Evolutionary conservation across 176 grass and related monocot species (phyloP), one percentile per base, ranked within the genome.

Genomic region (Avena atlantica): DNA sequence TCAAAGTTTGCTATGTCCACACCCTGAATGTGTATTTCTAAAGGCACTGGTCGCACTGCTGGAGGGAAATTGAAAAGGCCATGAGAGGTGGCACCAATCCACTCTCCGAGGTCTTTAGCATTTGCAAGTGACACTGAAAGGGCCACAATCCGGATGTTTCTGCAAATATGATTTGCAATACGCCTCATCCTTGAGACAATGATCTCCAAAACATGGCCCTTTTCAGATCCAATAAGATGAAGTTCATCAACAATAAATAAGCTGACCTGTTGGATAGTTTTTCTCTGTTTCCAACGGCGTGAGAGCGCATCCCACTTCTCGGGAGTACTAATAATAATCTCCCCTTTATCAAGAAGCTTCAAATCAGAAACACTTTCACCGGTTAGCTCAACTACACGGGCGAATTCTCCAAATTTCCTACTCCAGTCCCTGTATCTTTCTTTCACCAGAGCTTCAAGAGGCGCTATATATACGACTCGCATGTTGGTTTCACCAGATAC

Each of bases 281-380:
- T 97, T 27, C 92, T 84, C 72, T 91, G 95, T 71, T 97, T 94
- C 92, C 95, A 97, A 90, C 93, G 81, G 48, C 92, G 90, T 49
- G 93, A 98, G 65, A 98, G 88, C 24, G 88, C 85, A 88, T 98
- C 96, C 96, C 96, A 97, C 72, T 97, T 97, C 49, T 97, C 95
- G 75, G 92, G 95, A 77, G 95, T 97, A 83, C 95, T 94, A 61
- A 97, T 98, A 91, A 98, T 93, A 36, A 98, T 96, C 58, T 94
- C 88, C 70, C 96, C 96, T 87, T 92, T 98, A 73, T 98, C 96
- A 71, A 98, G 90, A 65, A 93, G 85, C 85, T 98, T 98, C 82
- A 98, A 88, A 84, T 98, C 96, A 87, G 90, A 61, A 34, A 90
- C 85, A 2, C 87, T 91, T 89, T 96, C 96, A 72, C 93, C 96